Conservation (phyloP, 495 filamentous ascomycete species). For the Filosporella fistucella region DNA sequence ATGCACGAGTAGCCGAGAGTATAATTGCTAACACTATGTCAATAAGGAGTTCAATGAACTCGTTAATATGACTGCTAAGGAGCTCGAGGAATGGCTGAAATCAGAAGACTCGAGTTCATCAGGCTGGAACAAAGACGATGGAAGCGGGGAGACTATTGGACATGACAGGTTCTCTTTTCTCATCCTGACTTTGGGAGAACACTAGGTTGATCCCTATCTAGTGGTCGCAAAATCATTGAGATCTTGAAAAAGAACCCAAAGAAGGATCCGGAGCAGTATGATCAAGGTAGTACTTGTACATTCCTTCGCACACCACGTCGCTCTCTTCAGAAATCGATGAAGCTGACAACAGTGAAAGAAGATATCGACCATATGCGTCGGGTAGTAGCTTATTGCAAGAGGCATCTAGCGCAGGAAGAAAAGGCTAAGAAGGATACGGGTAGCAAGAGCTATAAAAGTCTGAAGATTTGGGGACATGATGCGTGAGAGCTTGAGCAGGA, state of each 20-base stretch:
- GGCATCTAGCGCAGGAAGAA: constrained; percentile 65
- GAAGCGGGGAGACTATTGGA: constrained; percentile 56
- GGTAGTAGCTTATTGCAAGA: constrained; percentile 59
- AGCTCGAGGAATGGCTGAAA: constrained; percentile 59
- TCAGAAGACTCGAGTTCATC: constrained; percentile 46
- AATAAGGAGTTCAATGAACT: constrained; percentile 62
- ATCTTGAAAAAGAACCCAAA: constrained; percentile 58
- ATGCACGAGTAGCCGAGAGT: constrained; percentile 5
- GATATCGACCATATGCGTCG: constrained; percentile 62
- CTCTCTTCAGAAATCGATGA: not conserved
- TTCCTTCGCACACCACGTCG: not conserved
- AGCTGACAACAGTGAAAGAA: constrained; percentile 13
- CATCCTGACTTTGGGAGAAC: too few species aligned
- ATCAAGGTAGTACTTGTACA: constrained; percentile 24
- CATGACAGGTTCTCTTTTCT: constrained; percentile 62
- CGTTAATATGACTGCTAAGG: constrained; percentile 61
- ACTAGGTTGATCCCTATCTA: too few species aligned
- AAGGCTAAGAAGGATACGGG: constrained; percentile 49
- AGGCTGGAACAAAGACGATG: constrained; percentile 55
- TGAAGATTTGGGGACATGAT: constrained; percentile 72
- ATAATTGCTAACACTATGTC: not conserved
- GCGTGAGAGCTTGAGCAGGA: too few species aligned
- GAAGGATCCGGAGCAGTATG: constrained; percentile 49
- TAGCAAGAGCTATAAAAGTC: constrained; percentile 51
- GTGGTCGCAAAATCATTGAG: constrained; percentile 58